Conservation (phyloP, 441 rosid species). For the Adansonia gregorii region DNA sequence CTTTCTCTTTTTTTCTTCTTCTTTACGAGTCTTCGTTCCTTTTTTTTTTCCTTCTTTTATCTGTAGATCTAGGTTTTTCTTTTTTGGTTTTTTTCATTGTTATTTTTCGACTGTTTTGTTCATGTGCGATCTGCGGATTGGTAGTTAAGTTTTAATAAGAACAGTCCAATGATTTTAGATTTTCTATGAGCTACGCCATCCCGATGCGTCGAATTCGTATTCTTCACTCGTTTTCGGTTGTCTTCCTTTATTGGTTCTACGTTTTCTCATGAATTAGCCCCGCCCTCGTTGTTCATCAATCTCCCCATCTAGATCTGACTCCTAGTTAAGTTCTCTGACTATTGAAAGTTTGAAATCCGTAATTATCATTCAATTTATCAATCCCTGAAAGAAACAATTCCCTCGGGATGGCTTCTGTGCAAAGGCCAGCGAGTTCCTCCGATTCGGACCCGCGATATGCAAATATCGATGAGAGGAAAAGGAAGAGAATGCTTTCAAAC, state of each 20-base stretch:
- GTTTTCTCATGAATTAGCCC: slow-evolving; percentile 66
- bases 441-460: slow-evolving; percentile 57
- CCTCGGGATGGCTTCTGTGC: slow-evolving; percentile 42
- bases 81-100: background rate
- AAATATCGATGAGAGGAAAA: slow-evolving; percentile 63
- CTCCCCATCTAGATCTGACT: slow-evolving; percentile 20
- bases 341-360: background rate
- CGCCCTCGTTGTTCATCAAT: slow-evolving; percentile 13
- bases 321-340: background rate
- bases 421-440: slow-evolving; percentile 54
- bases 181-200: slow-evolving; percentile 57
- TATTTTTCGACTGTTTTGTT: slow-evolving; percentile 15
- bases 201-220: slow-evolving; percentile 77
- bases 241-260: slow-evolving; percentile 86
- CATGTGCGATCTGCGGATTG: slow-evolving; percentile 8
- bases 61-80: slow-evolving; percentile 23
- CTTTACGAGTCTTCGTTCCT: background rate
- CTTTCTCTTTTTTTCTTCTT: background rate
- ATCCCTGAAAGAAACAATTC: background rate
- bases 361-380: background rate
- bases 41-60: background rate
- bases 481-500: slow-evolving; percentile 88
- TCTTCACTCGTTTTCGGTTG: slow-evolving; percentile 88
- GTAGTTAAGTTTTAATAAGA: slow-evolving; percentile 15
- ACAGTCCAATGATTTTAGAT: slow-evolving; percentile 43